Percentiles rank a stretch among this genome's conserved stretches.
phyloP scores from a whole-genome alignment of 768 basidiomycete genomes.

The Lentinus tigrinus region DNA sequence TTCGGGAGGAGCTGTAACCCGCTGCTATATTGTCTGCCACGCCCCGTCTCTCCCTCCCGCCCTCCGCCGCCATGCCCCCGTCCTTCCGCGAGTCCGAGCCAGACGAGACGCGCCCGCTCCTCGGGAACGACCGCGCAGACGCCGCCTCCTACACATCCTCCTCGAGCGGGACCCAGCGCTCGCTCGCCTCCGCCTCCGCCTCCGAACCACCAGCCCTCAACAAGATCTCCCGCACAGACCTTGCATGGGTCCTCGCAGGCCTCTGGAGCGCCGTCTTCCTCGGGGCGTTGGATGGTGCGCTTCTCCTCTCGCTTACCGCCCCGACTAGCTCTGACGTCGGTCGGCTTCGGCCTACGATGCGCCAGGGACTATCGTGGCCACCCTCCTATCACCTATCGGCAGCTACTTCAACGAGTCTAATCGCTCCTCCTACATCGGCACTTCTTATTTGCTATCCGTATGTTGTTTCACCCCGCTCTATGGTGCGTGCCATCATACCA shows the following conservation, averaged over 20 bases:
- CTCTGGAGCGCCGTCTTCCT: slow-evolving; percentile 84
- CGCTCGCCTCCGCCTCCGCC: slow-evolving; percentile 5
- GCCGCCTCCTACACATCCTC: slow-evolving; percentile 11
- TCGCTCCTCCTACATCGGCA: slow-evolving; percentile 85
- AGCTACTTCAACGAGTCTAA: slow-evolving; percentile 80
- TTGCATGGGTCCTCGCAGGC: slow-evolving; percentile 70
- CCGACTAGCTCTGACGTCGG: background rate
- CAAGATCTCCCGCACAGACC: slow-evolving; percentile 52
- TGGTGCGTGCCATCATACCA: slow-evolving; percentile 42
- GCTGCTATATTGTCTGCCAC: slow-evolving; percentile 1
- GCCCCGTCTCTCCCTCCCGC: background rate
- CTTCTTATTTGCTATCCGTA: slow-evolving; percentile 81
- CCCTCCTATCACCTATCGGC: slow-evolving; percentile 80
- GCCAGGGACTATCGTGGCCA: slow-evolving; percentile 82
- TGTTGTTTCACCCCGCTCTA: slow-evolving; percentile 91
- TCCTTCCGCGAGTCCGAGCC: slow-evolving; percentile 43
- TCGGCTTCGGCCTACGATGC: background rate
- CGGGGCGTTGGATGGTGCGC: slow-evolving; percentile 79
- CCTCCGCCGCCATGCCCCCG: slow-evolving; percentile 34
- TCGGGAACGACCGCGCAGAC: slow-evolving; percentile 41
- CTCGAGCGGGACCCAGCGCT: slow-evolving; percentile 6
- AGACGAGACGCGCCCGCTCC: slow-evolving; percentile 57
- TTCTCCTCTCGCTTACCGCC: slow-evolving; percentile 6
- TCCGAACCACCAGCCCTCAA: slow-evolving; percentile 26
- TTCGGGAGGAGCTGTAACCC: slow-evolving; percentile 22